Conservation (phyloP, 495 filamentous ascomycete species). For the Aspergillus bertholletiae region DNA sequence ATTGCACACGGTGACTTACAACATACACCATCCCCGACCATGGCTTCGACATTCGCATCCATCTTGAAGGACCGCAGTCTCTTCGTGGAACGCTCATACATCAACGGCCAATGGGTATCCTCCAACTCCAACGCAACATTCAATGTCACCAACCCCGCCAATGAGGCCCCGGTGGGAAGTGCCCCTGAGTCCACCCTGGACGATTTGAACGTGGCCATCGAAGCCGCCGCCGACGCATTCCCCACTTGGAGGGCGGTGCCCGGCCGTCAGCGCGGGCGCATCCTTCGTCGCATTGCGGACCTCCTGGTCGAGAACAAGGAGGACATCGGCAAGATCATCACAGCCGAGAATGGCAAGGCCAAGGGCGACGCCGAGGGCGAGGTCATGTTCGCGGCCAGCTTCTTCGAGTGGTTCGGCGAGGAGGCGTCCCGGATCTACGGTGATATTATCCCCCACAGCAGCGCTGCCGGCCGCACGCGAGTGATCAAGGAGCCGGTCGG, state of each 20-base stretch:
- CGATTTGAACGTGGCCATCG: slow-evolving; percentile 56
- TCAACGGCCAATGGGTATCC: slow-evolving; percentile 70
- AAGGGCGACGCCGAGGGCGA: slow-evolving; percentile 70
- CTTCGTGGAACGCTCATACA: slow-evolving; percentile 67
- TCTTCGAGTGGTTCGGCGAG: slow-evolving; percentile 82
- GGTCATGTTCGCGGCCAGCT: slow-evolving; percentile 68
- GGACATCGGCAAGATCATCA: slow-evolving; percentile 61
- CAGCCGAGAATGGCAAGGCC: slow-evolving; percentile 75
- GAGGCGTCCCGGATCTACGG: slow-evolving; percentile 72
- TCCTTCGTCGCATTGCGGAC: slow-evolving; percentile 36
- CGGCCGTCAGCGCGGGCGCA: slow-evolving; percentile 64
- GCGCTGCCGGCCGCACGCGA: slow-evolving; percentile 12
- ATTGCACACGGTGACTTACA: no score
- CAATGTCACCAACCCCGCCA: slow-evolving; percentile 67
- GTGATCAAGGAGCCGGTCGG: slow-evolving; percentile 34
- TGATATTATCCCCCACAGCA: slow-evolving; percentile 58
- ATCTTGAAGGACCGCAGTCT: slow-evolving; percentile 66
- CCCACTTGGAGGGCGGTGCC: slow-evolving; percentile 61
- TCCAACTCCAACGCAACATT: slow-evolving; percentile 68
- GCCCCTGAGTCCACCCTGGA: slow-evolving; percentile 56
- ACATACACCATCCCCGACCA: no score
- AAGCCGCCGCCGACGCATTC: slow-evolving; percentile 65
- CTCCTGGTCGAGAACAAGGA: slow-evolving; percentile 71
- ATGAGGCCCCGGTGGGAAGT: slow-evolving; percentile 64
- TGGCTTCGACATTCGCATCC: slow-evolving; percentile 1